These are phyloP conservation scores for Circinella minor DNA, from an alignment of 371 early-diverging fungal species.

Conservation along the genomic window DNA sequence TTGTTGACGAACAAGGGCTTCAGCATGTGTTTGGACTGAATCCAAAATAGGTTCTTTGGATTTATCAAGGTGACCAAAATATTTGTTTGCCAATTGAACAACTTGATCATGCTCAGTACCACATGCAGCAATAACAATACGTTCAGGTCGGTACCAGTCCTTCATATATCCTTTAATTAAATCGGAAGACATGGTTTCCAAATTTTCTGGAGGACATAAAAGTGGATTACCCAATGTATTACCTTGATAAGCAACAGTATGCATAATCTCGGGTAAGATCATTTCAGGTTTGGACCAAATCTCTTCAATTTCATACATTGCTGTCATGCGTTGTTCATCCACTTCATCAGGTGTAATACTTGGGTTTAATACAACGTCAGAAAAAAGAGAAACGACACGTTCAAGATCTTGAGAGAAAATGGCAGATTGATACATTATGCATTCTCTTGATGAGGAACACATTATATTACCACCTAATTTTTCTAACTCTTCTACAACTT, in stretches of 20 bases:
- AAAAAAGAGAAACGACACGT: slow-evolving; percentile 73
- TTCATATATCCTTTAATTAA: slow-evolving; percentile 71
- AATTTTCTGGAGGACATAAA: slow-evolving; percentile 72
- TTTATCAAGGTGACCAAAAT: slow-evolving; percentile 67
- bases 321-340: slow-evolving; percentile 79
- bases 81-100: slow-evolving; percentile 68
- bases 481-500: slow-evolving; percentile 82
- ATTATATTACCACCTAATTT: slow-evolving; percentile 89
- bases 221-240: slow-evolving; percentile 88
- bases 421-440: slow-evolving; percentile 93
- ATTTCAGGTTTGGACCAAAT: slow-evolving; percentile 84
- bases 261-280: slow-evolving; percentile 87
- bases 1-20: slow-evolving; percentile 35
- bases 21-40: slow-evolving; percentile 40
- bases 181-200: slow-evolving; percentile 71
- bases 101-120: slow-evolving; percentile 88
- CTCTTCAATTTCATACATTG: slow-evolving; percentile 87
- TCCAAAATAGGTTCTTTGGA: slow-evolving; percentile 35
- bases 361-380: slow-evolving; percentile 82
- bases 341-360: slow-evolving; percentile 75
- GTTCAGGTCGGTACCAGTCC: slow-evolving; percentile 87
- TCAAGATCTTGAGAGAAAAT: slow-evolving; percentile 86
- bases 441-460: slow-evolving; percentile 91
- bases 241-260: slow-evolving; percentile 80
- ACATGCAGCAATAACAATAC: slow-evolving; percentile 89